Evolutionary conservation across 2,329 filamentous ascomycete genomes (phyloP).

Genomic region (Fusarium newnesense): DNA sequence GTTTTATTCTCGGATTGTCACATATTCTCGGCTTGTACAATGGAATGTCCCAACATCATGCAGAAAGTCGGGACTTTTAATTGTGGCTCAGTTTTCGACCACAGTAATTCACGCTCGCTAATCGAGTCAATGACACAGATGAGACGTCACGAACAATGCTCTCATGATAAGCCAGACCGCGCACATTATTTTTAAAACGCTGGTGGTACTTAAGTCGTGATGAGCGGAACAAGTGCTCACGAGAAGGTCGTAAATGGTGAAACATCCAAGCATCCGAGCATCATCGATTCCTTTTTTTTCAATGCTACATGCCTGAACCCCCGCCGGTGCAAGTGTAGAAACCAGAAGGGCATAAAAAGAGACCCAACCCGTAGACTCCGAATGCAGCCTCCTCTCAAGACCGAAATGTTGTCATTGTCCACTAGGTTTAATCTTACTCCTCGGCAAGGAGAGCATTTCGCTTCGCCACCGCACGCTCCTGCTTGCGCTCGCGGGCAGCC

Average conservation of each 20-base stretch:
- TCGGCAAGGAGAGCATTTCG: constrained; percentile 82
- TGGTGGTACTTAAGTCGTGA: constrained; percentile 14
- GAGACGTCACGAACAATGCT: constrained; percentile 1
- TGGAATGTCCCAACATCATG: background rate
- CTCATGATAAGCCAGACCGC: constrained; percentile 8
- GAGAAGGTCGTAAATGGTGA: constrained; percentile 37
- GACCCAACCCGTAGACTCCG: constrained; percentile 69
- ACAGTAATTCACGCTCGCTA: background rate
- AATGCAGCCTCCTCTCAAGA: constrained; percentile 67
- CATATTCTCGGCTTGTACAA: background rate
- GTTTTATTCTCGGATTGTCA: background rate
- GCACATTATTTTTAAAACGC: constrained; percentile 38
- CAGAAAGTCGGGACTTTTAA: background rate
- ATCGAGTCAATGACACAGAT: background rate
- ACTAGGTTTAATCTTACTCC: constrained; percentile 66
- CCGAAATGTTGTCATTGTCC: constrained; percentile 56
- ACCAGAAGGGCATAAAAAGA: constrained; percentile 59
- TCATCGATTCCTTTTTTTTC: constrained; percentile 66
- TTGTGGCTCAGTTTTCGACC: background rate
- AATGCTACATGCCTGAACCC: constrained; percentile 68
- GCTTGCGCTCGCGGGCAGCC: constrained; percentile 98
- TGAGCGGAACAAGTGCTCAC: constrained; percentile 28
- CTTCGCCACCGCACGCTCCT: constrained; percentile 92
- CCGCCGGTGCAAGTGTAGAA: constrained; percentile 61
- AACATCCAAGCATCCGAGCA: constrained; percentile 49